phyloP scores from a whole-genome alignment of 176 grass and related monocot genomes.

The Triticum timopheevii region DNA sequence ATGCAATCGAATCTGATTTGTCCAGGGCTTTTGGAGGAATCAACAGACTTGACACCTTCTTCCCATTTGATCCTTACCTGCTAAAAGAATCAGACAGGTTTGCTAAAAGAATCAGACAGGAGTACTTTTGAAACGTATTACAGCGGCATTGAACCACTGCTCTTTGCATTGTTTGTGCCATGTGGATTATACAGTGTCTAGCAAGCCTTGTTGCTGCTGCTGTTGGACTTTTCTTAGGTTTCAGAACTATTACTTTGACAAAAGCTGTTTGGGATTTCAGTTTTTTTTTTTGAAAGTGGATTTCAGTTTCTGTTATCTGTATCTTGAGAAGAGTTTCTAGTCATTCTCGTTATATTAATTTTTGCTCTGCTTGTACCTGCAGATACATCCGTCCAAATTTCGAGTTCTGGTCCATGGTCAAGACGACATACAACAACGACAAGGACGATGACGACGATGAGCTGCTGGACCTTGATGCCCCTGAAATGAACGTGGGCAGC shows the following conservation, averaged over 20 bases:
- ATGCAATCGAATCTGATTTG: conserved; percentile 65
- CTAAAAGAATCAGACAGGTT: conserved; percentile 93
- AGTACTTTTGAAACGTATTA: neutral
- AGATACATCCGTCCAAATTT: conserved; percentile 88
- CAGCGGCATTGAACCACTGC: neutral
- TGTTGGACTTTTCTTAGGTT: neutral
- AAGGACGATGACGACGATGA: conserved; percentile 46
- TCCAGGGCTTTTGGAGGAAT: conserved; percentile 78
- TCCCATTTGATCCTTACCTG: conserved; percentile 91
- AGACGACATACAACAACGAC: conserved; percentile 52
- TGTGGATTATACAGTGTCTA: conserved; percentile 13
- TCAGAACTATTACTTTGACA: neutral
- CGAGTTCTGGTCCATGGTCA: conserved; percentile 80
- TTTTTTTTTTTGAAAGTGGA: too few species aligned
- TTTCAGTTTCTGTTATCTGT: too few species aligned
- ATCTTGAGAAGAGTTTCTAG: too few species aligned
- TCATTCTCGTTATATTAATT: neutral
- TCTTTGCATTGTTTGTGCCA: neutral
- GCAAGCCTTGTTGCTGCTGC: neutral
- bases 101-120: neutral
- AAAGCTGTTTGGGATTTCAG: conserved; percentile 1
- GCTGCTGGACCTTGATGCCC: conserved; percentile 55
- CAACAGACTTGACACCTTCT: conserved; percentile 77
- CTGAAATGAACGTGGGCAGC: conserved; percentile 46
- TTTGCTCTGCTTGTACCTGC: conserved; percentile 24